A percentile compares a stretch with the other conserved stretches of the same genome.
Conservation (phyloP, 768 basidiomycete species). For the Phaffia tasmanica region DNA sequence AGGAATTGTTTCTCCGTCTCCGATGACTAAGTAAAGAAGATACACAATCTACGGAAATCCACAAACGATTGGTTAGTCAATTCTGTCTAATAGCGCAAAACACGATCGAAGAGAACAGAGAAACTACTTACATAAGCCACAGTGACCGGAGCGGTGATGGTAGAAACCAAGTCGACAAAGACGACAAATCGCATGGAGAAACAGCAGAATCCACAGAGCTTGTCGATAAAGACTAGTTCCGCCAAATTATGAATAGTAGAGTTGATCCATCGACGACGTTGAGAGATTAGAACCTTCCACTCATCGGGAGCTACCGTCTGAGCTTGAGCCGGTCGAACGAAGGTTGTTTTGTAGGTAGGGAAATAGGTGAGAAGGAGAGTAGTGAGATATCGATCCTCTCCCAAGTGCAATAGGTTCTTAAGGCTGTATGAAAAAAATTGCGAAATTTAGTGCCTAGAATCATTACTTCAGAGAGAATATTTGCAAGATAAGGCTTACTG, state of each 20-base stretch:
- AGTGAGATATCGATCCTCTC: slow-evolving; percentile 97
- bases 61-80: slow-evolving; percentile 27
- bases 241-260: slow-evolving; percentile 95
- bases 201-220: slow-evolving; percentile 65
- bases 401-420: slow-evolving; percentile 95
- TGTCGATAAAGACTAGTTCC: slow-evolving; percentile 80
- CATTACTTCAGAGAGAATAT: background rate
- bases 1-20: slow-evolving; percentile 57
- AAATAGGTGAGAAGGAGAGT: slow-evolving; percentile 93
- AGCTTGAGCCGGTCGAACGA: slow-evolving; percentile 86
- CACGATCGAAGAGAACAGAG: background rate
- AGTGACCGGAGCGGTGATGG: slow-evolving; percentile 70
- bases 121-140: slow-evolving; percentile 20
- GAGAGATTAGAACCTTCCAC: slow-evolving; percentile 85
- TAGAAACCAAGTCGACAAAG: slow-evolving; percentile 88
- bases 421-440: slow-evolving; percentile 39
- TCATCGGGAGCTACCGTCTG: slow-evolving; percentile 91
- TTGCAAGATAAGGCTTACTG: slow-evolving; percentile 41
- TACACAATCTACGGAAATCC: slow-evolving; percentile 57
- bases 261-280: slow-evolving; percentile 99
- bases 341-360: slow-evolving; percentile 86
- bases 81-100: background rate
- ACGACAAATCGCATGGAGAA: slow-evolving; percentile 99
- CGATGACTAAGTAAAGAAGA: slow-evolving; percentile 68
- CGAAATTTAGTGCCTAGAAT: background rate